Evolutionary conservation across 2,329 filamentous ascomycete species (phyloP).

Genomic region (Pleoardoris graminearum): DNA sequence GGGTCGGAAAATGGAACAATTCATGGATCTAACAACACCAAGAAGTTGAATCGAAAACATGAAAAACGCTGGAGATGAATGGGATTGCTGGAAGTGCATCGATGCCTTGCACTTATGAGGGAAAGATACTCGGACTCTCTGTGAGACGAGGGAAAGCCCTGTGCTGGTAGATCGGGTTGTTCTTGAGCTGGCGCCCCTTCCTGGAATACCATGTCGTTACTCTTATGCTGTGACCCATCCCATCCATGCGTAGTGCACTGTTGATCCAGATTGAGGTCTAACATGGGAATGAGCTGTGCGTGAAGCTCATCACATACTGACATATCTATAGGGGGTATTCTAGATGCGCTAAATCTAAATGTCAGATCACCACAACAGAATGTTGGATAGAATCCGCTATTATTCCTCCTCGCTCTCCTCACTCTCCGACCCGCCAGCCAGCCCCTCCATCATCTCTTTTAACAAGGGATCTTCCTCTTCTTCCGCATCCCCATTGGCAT

Average conservation of each 20-base stretch:
- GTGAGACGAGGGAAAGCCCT: conserved; percentile 90
- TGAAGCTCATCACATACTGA: neutral
- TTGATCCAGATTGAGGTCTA: no score
- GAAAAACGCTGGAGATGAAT: conserved; percentile 15
- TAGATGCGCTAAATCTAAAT: neutral
- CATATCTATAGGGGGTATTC: conserved; percentile 3
- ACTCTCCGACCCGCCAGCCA: conserved; percentile 43
- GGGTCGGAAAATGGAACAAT: conserved; percentile 24
- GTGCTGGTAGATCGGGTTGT: conserved; percentile 78
- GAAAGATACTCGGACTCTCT: conserved; percentile 86
- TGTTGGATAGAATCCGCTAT: neutral
- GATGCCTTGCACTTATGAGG: conserved; percentile 84
- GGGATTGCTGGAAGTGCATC: conserved; percentile 35
- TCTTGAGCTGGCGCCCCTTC: conserved; percentile 81
- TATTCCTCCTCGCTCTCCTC: conserved; percentile 53
- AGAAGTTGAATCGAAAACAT: conserved; percentile 16
- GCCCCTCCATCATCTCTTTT: conserved; percentile 50
- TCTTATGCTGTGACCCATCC: neutral
- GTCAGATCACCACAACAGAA: neutral
- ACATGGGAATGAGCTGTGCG: neutral
- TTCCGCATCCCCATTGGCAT: conserved; percentile 13
- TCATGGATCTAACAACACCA: conserved; percentile 23
- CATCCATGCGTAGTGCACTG: no score
- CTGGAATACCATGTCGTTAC: conserved; percentile 30
- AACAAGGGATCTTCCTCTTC: conserved; percentile 47